Evolutionary conservation across 306 rosid species (phyloP), one percentile per base, ranked within the genome.

Genomic region (Aeschynomene evenia): DNA sequence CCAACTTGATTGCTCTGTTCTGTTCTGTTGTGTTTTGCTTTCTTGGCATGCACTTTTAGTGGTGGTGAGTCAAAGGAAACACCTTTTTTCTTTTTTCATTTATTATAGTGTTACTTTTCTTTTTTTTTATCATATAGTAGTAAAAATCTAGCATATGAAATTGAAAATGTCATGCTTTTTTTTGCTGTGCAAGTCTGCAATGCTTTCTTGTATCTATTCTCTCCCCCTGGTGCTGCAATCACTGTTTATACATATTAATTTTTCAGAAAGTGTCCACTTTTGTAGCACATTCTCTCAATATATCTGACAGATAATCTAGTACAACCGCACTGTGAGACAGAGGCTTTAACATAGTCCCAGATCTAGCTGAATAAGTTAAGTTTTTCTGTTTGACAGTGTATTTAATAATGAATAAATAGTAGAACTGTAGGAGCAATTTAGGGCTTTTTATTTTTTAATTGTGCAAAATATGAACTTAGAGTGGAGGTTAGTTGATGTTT

Each of bases 1-100:
- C 99, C 97, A 10, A 91, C 92, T 73, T 94, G 76, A 83, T 53
- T 46, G 0, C 18, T 63, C 59, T 70, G 13, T 7, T 0, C 15
- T 9, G 6, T 45, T 15, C 0, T 45, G 15, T 21, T n/a, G n/a
- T n/a, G n/a, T n/a, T n/a, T 37, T 48, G 12, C 45, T 24, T 58
- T 51, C 53, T 19, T 11, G 61, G 66, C 34, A 36, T 42, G 49
- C 22, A 34, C 56, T 59, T 64, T n/a, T n/a, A n/a, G n/a, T 7
- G 7, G 50, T 62, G 76, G 60, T 51, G 72, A 76, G 80, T 56
- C 66, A 37, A 12, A 60, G 23, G 29, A 19, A 55, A 52, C 31
- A 73, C 29, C 23, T 61, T 34, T 15, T 39, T 23, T 18, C 5
- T 10, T 20, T 13, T 39, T 23, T 18, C 5, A 6, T 20, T 13